These are phyloP conservation scores for Elaphomyces granulatus DNA, from an alignment of 495 filamentous ascomycete species.

Conservation along the genomic window DNA sequence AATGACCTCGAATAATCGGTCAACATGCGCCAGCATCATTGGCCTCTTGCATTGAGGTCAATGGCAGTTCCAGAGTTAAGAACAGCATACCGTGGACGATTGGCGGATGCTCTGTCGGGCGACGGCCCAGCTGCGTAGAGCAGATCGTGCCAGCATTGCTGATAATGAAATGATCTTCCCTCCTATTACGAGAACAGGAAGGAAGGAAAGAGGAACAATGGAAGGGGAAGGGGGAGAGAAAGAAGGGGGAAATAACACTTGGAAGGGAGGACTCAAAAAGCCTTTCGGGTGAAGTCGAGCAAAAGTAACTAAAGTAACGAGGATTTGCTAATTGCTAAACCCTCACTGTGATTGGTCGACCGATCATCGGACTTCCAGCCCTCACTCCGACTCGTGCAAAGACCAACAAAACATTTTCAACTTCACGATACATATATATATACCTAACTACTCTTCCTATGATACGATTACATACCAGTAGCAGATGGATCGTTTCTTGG, in stretches of 20 bases:
- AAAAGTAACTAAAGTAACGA: too few species aligned
- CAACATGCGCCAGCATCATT: conserved; percentile 15
- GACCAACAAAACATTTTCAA: too few species aligned
- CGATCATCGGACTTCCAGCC: too few species aligned
- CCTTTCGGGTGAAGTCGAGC: too few species aligned
- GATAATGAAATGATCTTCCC: conserved; percentile 31
- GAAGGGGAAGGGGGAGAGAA: conserved; percentile 19
- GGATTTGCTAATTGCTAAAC: too few species aligned
- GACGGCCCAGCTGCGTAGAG: conserved; percentile 61
- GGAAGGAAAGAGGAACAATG: conserved; percentile 19
- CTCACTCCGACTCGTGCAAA: too few species aligned
- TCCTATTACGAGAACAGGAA: conserved; percentile 25
- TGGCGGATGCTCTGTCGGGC: conserved; percentile 38
- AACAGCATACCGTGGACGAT: conserved; percentile 34
- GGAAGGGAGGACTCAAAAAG: too few species aligned
- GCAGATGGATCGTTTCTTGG: too few species aligned
- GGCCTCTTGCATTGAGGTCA: conserved; percentile 16
- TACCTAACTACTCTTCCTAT: too few species aligned
- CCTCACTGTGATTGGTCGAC: too few species aligned
- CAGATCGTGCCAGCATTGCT: conserved; percentile 72
- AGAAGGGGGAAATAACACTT: conserved; percentile 15
- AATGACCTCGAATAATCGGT: conserved; percentile 2
- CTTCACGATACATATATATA: too few species aligned
- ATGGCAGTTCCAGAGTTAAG: conserved; percentile 18
- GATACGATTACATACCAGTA: too few species aligned